phyloP scores from a whole-genome alignment of 2,329 filamentous ascomycete species.

The Colletotrichum lini region DNA sequence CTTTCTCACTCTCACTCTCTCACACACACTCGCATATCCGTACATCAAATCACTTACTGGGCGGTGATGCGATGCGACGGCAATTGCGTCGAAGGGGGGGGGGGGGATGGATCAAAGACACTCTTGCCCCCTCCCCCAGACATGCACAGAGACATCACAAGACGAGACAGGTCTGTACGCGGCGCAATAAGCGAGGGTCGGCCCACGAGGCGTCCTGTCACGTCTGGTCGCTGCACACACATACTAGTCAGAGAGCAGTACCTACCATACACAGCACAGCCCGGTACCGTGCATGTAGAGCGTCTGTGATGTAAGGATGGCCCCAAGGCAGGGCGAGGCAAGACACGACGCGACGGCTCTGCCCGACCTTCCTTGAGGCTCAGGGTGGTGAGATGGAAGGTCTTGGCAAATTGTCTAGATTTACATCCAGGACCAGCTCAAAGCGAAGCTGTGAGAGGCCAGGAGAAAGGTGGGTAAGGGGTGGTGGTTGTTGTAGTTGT shows the following conservation, averaged over 20 bases:
- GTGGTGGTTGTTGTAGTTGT: too few species aligned
- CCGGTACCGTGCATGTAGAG: slow-evolving; percentile 23
- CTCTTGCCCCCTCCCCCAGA: background rate
- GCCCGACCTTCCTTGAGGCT: background rate
- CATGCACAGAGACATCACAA: slow-evolving; percentile 31
- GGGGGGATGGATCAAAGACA: background rate
- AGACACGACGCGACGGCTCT: background rate
- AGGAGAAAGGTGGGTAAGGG: too few species aligned
- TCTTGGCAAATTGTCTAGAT: slow-evolving; percentile 7
- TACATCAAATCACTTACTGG: background rate
- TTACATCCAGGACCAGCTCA: slow-evolving; percentile 29
- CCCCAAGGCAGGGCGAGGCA: slow-evolving; percentile 18
- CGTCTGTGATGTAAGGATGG: slow-evolving; percentile 26
- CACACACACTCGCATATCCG: too few species aligned
- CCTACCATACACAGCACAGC: background rate
- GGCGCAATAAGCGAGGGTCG: slow-evolving; percentile 25
- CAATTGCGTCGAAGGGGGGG: too few species aligned
- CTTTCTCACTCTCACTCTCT: background rate
- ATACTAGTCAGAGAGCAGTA: too few species aligned
- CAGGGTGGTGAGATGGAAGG: slow-evolving; percentile 5
- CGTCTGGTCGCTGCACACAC: slow-evolving; percentile 7
- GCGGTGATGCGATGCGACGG: background rate
- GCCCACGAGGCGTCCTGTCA: background rate
- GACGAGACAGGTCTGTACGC: slow-evolving; percentile 19
- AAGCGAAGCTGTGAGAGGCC: background rate